Evolutionary conservation across 257 asterid genomes (phyloP).

Genomic region (Mentha longifolia): DNA sequence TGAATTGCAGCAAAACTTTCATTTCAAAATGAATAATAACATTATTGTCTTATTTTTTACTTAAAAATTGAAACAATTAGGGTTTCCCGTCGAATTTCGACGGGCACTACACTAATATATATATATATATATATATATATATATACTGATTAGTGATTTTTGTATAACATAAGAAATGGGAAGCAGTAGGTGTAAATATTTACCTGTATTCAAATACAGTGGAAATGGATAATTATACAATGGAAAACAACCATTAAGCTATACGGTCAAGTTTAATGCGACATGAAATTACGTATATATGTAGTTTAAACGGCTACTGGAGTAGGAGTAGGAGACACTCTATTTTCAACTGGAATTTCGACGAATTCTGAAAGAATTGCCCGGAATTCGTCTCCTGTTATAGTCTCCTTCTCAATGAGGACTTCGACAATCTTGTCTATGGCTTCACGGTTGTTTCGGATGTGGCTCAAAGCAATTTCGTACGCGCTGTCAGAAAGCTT

Average conservation of each 20-base stretch:
- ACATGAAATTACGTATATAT: constrained; percentile 12
- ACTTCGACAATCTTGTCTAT: constrained; percentile 90
- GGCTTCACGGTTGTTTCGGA: constrained; percentile 82
- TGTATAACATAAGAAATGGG: too few relatives aligned
- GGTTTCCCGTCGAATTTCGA: too few relatives aligned
- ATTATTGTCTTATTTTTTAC: too few relatives aligned
- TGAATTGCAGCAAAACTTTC: too few relatives aligned
- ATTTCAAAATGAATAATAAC: too few relatives aligned
- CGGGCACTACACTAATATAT: too few relatives aligned
- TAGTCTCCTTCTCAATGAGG: constrained; percentile 86
- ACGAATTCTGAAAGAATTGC: constrained; percentile 81
- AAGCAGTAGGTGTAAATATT: background rate
- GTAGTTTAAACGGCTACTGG: constrained; percentile 56
- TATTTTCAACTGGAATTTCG: constrained; percentile 79
- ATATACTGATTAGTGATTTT: too few relatives aligned
- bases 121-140: too few relatives aligned
- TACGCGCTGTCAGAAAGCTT: constrained; percentile 76
- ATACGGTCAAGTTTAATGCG: constrained; percentile 19
- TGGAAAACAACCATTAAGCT: constrained; percentile 16
- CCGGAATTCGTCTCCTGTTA: constrained; percentile 88
- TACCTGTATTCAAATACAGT: background rate
- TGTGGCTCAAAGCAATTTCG: constrained; percentile 78
- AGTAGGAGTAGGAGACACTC: constrained; percentile 48
- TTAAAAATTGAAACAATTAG: too few relatives aligned
- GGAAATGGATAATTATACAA: background rate